phyloP scores from a whole-genome alignment of 805 yeast genomes.

The Suhomyces sp. region DNA sequence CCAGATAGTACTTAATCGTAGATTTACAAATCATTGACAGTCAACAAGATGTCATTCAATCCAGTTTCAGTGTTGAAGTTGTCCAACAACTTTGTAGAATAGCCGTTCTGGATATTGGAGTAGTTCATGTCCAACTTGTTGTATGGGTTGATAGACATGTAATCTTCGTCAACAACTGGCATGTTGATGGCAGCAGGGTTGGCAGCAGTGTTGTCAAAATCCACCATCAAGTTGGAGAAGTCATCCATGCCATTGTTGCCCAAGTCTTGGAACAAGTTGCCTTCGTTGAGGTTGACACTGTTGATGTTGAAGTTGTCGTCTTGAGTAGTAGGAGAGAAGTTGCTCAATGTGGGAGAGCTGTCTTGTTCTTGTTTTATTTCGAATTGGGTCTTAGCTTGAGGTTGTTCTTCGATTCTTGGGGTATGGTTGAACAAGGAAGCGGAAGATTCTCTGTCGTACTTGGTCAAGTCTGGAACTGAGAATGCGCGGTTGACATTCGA shows the following conservation, averaged over 20 bases:
- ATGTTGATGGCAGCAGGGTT: neutral
- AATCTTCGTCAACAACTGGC: neutral
- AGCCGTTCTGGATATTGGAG: neutral
- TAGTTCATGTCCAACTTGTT: neutral
- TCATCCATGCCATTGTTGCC: neutral
- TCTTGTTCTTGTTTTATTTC: neutral
- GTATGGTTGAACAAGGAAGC: conserved; percentile 8
- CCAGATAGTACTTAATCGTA: neutral
- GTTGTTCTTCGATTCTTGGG: conserved; percentile 3
- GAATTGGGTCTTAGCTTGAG: neutral
- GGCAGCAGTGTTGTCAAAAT: neutral
- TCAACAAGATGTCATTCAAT: neutral
- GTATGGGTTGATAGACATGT: neutral
- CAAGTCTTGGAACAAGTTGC: neutral
- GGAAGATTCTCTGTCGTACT: conserved; percentile 5
- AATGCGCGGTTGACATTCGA: conserved; percentile 10
- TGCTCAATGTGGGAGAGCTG: neutral
- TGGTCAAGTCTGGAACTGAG: conserved; percentile 17
- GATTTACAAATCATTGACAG: neutral
- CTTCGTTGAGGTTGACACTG: neutral
- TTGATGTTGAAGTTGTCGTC: neutral
- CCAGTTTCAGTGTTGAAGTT: neutral
- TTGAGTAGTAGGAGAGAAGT: neutral
- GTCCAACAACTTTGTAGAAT: neutral
- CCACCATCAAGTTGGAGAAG: conserved; percentile 7